A percentile compares a stretch with the other conserved stretches of the same genome.
These are phyloP conservation scores for Colletotrichum echinochloae DNA, from an alignment of 2,329 filamentous ascomycete genomes.

Conservation along the genomic window DNA sequence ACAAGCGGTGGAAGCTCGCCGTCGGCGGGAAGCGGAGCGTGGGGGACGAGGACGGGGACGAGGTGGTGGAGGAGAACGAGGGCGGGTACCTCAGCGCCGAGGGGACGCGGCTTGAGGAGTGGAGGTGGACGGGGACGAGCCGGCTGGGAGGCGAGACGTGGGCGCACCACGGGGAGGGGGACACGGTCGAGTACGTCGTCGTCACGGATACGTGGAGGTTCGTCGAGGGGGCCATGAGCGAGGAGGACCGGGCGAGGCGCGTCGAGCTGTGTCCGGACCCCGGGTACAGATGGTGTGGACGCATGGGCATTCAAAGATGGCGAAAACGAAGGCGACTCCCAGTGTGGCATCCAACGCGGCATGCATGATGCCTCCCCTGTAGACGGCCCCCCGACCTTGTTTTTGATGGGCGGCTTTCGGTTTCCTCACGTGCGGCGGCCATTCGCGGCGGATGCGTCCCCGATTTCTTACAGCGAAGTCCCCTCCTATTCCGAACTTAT, in stretches of 20 bases:
- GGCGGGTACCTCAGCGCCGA: constrained; percentile 28
- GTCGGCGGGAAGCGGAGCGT: background rate
- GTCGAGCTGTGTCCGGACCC: background rate
- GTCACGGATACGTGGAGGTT: constrained; percentile 32
- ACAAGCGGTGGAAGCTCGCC: constrained; percentile 29
- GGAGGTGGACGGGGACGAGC: constrained; percentile 28
- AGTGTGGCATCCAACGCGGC: too few species aligned
- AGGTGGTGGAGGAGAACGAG: background rate
- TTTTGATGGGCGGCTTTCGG: too few species aligned
- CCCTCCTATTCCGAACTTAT: background rate
- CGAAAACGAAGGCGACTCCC: too few species aligned
- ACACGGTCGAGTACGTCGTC: constrained; percentile 33
- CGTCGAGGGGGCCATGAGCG: constrained; percentile 6
- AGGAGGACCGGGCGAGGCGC: constrained; percentile 17
- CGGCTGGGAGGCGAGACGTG: constrained; percentile 14
- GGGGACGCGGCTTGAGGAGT: constrained; percentile 16
- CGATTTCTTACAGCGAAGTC: too few species aligned
- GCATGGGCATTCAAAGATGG: too few species aligned
- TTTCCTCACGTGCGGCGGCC: too few species aligned
- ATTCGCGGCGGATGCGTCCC: too few species aligned
- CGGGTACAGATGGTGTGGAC: too few species aligned
- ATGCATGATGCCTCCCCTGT: too few species aligned
- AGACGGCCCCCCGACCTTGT: too few species aligned
- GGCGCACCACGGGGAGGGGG: constrained; percentile 25
- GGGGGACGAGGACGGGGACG: background rate